phyloP scores from a whole-genome alignment of 1,284 basidiomycete genomes.

The Sutorius eximius region DNA sequence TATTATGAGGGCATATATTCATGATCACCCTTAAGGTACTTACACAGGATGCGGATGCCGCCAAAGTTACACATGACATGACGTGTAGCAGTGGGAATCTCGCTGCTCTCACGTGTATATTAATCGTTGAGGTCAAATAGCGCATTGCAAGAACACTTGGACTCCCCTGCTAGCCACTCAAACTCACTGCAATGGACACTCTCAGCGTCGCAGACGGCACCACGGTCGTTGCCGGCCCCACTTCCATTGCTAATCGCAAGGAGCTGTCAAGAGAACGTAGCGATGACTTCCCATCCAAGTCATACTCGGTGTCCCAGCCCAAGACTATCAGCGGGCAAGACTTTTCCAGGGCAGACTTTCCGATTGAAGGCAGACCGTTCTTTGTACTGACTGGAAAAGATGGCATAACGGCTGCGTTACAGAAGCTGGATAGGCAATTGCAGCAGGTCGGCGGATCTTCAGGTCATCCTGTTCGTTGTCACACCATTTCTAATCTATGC shows the following conservation, averaged over 20 bases:
- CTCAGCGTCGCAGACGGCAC: slow-evolving; percentile 33
- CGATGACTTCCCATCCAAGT: slow-evolving; percentile 22
- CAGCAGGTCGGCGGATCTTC: slow-evolving; percentile 40
- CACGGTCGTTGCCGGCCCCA: slow-evolving; percentile 37
- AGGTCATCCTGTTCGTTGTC: neutral
- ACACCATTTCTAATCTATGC: slow-evolving; percentile 1
- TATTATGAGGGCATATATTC: no score
- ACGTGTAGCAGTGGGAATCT: neutral
- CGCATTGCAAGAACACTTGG: neutral
- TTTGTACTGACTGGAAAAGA: slow-evolving; percentile 65
- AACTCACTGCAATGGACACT: slow-evolving; percentile 21
- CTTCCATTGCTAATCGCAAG: slow-evolving; percentile 27
- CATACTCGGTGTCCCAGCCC: slow-evolving; percentile 1
- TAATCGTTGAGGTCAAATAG: neutral
- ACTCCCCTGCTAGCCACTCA: neutral
- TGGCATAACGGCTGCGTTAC: slow-evolving; percentile 61
- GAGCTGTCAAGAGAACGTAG: slow-evolving; percentile 17
- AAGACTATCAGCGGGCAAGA: slow-evolving; percentile 15
- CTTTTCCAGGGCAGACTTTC: slow-evolving; percentile 32
- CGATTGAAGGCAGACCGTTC: slow-evolving; percentile 55
- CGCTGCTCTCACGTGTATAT: neutral
- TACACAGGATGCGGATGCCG: no score
- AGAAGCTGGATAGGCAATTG: slow-evolving; percentile 64
- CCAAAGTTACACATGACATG: no score
- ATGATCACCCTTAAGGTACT: no score